A percentile compares a stretch with the other conserved stretches of the same genome.
phyloP scores from a whole-genome alignment of 768 basidiomycete species.

The Rhodotorula toruloides region DNA sequence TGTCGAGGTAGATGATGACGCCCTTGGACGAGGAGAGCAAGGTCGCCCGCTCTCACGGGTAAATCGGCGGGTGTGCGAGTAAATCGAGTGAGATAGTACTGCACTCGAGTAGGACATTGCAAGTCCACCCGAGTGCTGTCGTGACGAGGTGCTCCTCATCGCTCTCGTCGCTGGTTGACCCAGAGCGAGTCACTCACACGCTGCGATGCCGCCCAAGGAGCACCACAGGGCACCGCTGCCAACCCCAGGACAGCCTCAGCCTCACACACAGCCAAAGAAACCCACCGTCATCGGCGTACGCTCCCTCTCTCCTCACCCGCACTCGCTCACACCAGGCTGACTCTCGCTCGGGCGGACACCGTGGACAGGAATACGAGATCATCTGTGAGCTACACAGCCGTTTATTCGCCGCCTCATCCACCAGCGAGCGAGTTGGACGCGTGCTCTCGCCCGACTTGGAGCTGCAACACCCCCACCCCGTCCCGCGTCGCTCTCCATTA shows the following conservation, averaged over 20 bases:
- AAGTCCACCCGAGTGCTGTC: no score
- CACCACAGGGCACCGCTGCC: conserved; percentile 32
- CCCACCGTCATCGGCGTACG: conserved; percentile 25
- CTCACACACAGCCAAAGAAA: neutral
- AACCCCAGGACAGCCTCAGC: neutral
- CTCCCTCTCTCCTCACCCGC: neutral
- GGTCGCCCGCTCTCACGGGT: no score
- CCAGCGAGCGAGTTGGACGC: neutral
- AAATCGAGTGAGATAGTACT: no score
- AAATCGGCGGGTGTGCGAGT: no score
- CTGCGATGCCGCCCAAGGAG: neutral
- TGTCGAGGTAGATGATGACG: no score
- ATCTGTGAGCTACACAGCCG: conserved; percentile 28
- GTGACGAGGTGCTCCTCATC: no score
- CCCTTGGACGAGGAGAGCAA: no score
- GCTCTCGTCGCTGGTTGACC: no score
- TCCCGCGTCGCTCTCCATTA: neutral
- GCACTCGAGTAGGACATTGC: no score
- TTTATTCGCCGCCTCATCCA: no score
- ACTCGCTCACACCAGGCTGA: neutral
- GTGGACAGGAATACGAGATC: conserved; percentile 34
- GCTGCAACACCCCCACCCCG: no score
- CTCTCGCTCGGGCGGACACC: no score
- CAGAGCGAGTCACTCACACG: neutral
- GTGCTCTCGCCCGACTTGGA: neutral